Evolutionary conservation across 257 asterid genomes (phyloP), one percentile per base, ranked within the genome.

Genomic region (Petunia axillaris): DNA sequence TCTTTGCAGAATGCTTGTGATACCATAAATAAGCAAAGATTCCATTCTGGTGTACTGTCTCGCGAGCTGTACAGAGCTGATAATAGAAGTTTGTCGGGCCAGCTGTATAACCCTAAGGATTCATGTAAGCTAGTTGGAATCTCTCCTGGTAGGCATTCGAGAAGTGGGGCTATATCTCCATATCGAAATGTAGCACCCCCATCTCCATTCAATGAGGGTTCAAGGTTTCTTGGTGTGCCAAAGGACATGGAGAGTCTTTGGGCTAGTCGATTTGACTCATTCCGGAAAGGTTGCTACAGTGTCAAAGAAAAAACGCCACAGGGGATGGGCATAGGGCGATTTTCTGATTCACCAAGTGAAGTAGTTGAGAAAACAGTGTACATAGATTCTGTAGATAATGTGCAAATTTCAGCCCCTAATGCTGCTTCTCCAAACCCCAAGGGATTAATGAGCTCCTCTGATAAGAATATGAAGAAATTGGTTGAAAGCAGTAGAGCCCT

Each of bases 141-240:
- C 79, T 93, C 98, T 68, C 92, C 93, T 55, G 75, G 87, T 60
- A 88, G 94, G 85, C 90, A 88, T 35, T 83, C 84, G 78, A 81
- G 96, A 84, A 90, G 97, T 35, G 97, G 93, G 2, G 92, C 81
- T 85, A 86, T 91, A 80, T 94, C 98, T 81, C 99, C 99, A 25
- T 91, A 89, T 75, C 85, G 98, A 70, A 94, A 93, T 52, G 94
- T 91, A 64, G 84, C 93, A 8, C 94, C 97, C 25, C 89, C 78
- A 82, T 93, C 98, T 81, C 93, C 97, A 50, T 94, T 91, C 70
- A 91, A 84, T 35, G 98, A 90, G 70, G 97, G 95, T 11, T 90
- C 83, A 4, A 91, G 90, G 25, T 93, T 91, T 90, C 96, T 92
- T 71, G 97, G 97, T 8, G 83, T 91, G 71, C 98, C 95, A 36